A percentile compares a stretch with the other conserved stretches of the same genome.
These are phyloP conservation scores for Penicillium steckii DNA, from an alignment of 495 filamentous ascomycete genomes.

Conservation along the genomic window DNA sequence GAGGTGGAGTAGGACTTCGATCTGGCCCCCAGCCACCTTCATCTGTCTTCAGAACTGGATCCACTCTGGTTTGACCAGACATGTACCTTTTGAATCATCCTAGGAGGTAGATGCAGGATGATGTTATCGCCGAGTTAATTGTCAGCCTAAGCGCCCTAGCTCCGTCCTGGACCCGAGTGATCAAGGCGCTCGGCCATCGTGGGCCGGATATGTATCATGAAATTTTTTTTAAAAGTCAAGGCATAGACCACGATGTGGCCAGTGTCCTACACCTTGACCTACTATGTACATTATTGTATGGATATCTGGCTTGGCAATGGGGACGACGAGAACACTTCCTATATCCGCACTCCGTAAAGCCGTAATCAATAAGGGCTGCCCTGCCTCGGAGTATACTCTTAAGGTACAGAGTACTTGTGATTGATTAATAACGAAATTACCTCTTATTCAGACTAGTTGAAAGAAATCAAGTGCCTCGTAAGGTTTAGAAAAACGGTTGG, in stretches of 20 bases:
- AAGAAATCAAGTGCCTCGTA: neutral
- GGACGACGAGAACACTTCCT: neutral
- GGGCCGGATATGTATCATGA: neutral
- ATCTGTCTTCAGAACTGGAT: neutral
- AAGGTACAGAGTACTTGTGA: neutral
- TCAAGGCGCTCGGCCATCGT: neutral
- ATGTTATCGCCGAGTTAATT: conserved; percentile 8
- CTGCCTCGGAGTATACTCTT: neutral
- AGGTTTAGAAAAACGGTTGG: too few species aligned
- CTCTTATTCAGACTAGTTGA: neutral
- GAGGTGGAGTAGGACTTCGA: neutral
- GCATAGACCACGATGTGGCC: neutral
- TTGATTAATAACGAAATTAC: neutral
- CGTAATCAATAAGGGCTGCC: neutral
- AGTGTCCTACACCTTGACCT: neutral
- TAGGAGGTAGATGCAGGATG: conserved; percentile 6
- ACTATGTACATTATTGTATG: neutral
- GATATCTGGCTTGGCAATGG: neutral
- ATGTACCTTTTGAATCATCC: conserved; percentile 12
- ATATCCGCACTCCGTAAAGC: neutral
- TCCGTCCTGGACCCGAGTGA: neutral
- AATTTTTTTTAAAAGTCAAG: neutral
- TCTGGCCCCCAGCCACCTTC: neutral
- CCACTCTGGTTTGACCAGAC: neutral
- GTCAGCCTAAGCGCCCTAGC: neutral